Evolutionary conservation across 2,329 filamentous ascomycete genomes (phyloP), one percentile per base, ranked within the genome.

Genomic region (Diplodia scrobiculata): DNA sequence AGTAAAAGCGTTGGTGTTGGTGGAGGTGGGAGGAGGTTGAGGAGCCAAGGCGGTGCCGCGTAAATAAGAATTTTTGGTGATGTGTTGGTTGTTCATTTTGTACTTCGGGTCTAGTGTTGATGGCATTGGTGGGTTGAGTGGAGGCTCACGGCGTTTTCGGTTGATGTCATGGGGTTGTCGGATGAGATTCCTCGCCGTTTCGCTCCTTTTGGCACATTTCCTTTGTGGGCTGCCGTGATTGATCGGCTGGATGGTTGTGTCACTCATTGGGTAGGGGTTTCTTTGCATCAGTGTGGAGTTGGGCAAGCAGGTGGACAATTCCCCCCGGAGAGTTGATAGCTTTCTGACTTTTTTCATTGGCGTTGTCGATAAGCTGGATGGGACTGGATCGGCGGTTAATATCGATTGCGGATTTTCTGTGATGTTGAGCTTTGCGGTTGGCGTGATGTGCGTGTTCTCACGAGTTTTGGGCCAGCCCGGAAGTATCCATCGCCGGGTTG

Each of bases 1-100:
- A 74, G 73, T 65, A 77, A 72, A 65, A 80, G 74, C 71, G 76
- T 77, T 64, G 77, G 77, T 17, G 67, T 69, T 48, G 70, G 63
- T 13, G 59, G 65, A 1, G 67, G 62, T 21, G 54, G 66, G 5
- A 48, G 65, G 25, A 47, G 50, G 50, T 27, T 66, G 55, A 62
- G 65, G 55, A 66, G 65, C 32, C 65, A 66, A n/a, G 65, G 65
- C 1, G 58, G 65, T 21, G 34, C 53, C 2, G 45, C 41, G 41
- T 65, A 47, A n/a, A 54, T 32, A 10, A 9, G 29, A 9, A 1
- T n/a, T 1, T 17, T 52, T 32, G 2, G 29, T 32, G 29, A 32
- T 32, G 29, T 32, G 29, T 32, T 32, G 29, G 29, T 9, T 9
- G 29, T 32, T 32, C 25, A 52, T 27, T 14, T 17, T 50, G 10